Evolutionary conservation across 2,329 filamentous ascomycete species (phyloP).

Genomic region (Apiospora kogelbergensis): DNA sequence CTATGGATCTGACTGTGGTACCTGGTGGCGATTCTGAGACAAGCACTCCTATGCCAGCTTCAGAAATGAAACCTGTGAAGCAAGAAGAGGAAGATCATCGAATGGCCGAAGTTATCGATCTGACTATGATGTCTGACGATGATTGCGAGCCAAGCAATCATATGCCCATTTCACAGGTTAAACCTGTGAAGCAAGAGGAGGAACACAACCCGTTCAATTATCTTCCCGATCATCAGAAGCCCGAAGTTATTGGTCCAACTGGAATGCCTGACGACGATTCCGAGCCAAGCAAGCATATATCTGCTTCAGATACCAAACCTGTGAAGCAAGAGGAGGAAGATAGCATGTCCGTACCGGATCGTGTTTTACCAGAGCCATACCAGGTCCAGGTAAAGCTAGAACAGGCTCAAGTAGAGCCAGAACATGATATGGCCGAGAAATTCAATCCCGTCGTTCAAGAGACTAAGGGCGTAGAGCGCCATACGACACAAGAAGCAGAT

Average conservation of each 20-base stretch:
- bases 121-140: background rate
- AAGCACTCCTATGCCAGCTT: background rate
- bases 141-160: background rate
- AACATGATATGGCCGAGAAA: too few relatives aligned
- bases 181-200: too few relatives aligned
- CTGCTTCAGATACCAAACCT: background rate
- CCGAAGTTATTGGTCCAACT: background rate
- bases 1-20: background rate
- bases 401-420: too few relatives aligned
- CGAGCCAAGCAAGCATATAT: background rate
- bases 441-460: too few relatives aligned
- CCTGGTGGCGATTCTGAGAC: background rate
- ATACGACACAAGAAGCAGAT: too few relatives aligned
- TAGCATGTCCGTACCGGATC: background rate
- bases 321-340: background rate
- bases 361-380: too few relatives aligned
- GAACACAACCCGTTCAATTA: background rate
- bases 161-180: background rate
- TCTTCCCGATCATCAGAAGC: background rate
- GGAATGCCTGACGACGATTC: background rate
- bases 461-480: too few relatives aligned
- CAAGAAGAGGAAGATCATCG: background rate
- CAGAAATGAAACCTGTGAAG: too few relatives aligned
- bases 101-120: background rate
- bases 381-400: background rate